These are phyloP conservation scores for Cardamine resedifolia DNA, from an alignment of 345 rosid genomes.

Conservation along the genomic window DNA sequence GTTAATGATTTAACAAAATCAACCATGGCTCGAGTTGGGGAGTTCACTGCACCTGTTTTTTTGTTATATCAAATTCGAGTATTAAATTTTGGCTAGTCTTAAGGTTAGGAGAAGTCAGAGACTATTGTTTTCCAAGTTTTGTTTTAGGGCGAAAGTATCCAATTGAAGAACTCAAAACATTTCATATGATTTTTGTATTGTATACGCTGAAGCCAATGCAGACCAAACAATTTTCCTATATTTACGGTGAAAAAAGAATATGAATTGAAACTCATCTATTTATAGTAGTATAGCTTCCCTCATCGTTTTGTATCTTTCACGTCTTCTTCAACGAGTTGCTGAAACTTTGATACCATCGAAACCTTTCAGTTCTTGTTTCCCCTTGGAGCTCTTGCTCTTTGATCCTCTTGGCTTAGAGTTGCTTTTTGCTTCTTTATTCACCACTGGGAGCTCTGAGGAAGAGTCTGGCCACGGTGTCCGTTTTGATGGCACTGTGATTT, in stretches of 20 bases:
- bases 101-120: background rate
- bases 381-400: conserved; percentile 43
- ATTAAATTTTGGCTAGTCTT: conserved; percentile 8
- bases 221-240: background rate
- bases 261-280: conserved; percentile 16
- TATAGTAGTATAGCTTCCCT: conserved; percentile 4
- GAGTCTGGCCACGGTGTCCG: conserved; percentile 84
- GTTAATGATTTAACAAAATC: background rate
- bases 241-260: conserved; percentile 23
- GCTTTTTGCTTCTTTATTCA: conserved; percentile 42
- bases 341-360: background rate
- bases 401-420: conserved; percentile 58
- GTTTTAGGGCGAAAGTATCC: background rate
- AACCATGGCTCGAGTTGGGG: background rate
- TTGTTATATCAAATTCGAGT: background rate
- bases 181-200: conserved; percentile 6
- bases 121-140: conserved; percentile 19
- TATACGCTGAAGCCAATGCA: background rate
- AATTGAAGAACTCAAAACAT: conserved; percentile 1
- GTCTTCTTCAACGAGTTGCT: conserved; percentile 5
- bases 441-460: conserved; percentile 64
- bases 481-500: conserved; percentile 78
- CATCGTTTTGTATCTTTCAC: background rate
- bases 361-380: conserved; percentile 14
- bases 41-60: background rate